Evolutionary conservation across 2,329 filamentous ascomycete genomes (phyloP).

Genomic region (Raffaelea albimanens): DNA sequence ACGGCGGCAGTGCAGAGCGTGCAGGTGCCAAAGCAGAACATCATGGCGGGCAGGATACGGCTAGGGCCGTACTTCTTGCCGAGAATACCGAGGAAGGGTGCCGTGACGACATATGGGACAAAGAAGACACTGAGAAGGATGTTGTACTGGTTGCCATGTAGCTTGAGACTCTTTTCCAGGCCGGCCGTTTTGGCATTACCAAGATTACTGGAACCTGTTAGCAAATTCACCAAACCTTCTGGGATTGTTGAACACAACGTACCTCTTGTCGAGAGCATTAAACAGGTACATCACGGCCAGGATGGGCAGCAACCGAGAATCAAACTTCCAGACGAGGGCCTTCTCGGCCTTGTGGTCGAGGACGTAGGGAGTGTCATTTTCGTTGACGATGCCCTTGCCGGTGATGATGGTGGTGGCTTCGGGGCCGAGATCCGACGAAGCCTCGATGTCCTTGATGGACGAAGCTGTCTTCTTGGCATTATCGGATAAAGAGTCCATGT

Average conservation of each 20-base stretch:
- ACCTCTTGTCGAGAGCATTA: conserved; percentile 33
- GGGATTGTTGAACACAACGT: no score
- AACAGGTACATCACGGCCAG: conserved; percentile 46
- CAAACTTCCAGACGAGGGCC: conserved; percentile 43
- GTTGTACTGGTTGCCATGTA: conserved; percentile 55
- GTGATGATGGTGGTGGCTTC: no score
- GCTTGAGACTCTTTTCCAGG: background rate
- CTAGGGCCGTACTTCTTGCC: conserved; percentile 64
- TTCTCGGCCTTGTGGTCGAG: conserved; percentile 36
- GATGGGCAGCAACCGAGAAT: conserved; percentile 42
- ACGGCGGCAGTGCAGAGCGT: conserved; percentile 49
- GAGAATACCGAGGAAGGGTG: conserved; percentile 48
- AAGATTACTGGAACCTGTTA: background rate
- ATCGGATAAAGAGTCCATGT: no score
- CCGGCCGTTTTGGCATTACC: conserved; percentile 3
- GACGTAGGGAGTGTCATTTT: conserved; percentile 14
- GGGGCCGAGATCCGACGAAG: no score
- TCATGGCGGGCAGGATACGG: conserved; percentile 58
- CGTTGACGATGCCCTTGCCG: conserved; percentile 2
- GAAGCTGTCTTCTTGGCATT: no score
- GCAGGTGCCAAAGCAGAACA: conserved; percentile 57
- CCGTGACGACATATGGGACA: conserved; percentile 64
- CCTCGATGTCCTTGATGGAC: background rate
- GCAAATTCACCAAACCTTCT: no score
- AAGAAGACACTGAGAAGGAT: conserved; percentile 65